phyloP scores from a whole-genome alignment of 139 green algal species.

The Nannochloris sp. region DNA sequence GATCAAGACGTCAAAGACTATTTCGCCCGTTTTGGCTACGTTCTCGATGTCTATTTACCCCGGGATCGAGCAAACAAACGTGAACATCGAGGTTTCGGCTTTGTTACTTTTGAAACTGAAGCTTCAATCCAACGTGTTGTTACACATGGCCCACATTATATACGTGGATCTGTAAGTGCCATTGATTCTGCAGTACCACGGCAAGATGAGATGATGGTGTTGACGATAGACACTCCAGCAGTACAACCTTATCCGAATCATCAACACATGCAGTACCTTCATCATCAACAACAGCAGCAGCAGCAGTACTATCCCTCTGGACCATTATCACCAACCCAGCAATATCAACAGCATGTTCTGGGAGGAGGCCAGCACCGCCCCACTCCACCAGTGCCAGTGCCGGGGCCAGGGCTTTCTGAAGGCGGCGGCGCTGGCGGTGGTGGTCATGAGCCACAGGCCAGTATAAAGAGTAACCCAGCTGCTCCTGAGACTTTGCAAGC shows the following conservation, averaged over 20 bases:
- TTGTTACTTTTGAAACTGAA: constrained; percentile 88
- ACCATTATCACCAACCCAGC: too few relatives aligned
- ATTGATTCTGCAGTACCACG: constrained; percentile 37
- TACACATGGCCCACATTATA: constrained; percentile 31
- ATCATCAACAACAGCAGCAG: background rate
- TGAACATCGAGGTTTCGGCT: constrained; percentile 84
- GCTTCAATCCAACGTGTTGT: constrained; percentile 58
- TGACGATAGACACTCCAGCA: too few relatives aligned
- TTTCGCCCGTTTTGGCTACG: constrained; percentile 76
- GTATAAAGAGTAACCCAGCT: too few relatives aligned
- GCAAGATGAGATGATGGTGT: background rate
- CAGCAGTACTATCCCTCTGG: background rate
- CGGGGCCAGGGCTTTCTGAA: too few relatives aligned
- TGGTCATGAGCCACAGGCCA: too few relatives aligned
- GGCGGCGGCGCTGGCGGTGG: too few relatives aligned
- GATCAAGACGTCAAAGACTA: constrained; percentile 80
- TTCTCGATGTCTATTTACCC: constrained; percentile 89
- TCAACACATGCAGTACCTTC: background rate
- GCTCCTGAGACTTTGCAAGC: too few relatives aligned
- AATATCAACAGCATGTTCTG: too few relatives aligned
- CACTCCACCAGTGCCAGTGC: too few relatives aligned
- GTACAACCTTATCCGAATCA: background rate
- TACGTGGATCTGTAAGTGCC: constrained; percentile 35
- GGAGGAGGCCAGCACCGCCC: too few relatives aligned
- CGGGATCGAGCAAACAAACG: constrained; percentile 41